Percentiles rank a stretch among this genome's conserved stretches.
These are phyloP conservation scores for Aphanomyces stellatus DNA, from an alignment of 352 stramenopile genomes.

Conservation along the genomic window DNA sequence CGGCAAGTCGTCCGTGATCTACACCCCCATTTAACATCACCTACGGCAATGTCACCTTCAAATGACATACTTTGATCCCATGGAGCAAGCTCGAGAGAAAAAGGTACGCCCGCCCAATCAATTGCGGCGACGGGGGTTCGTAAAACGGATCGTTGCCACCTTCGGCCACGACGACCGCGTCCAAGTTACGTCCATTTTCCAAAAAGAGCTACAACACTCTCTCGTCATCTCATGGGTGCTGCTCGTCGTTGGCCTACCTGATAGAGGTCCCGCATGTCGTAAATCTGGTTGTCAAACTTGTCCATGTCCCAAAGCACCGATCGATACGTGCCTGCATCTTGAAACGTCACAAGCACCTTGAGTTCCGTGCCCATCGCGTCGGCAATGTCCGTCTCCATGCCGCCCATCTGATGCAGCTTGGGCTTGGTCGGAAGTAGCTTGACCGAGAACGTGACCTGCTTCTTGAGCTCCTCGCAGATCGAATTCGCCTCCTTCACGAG, in stretches of 20 bases:
- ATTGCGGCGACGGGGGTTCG: constrained; percentile 47
- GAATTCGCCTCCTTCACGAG: constrained; percentile 82
- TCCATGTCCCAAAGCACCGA: constrained; percentile 74
- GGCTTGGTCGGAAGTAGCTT: constrained; percentile 45
- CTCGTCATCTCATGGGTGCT: too few relatives aligned
- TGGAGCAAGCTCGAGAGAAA: constrained; percentile 53
- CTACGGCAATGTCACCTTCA: too few relatives aligned
- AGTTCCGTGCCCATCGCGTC: constrained; percentile 50
- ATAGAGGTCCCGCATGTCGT: constrained; percentile 84
- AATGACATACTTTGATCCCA: constrained; percentile 42
- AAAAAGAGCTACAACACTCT: constrained; percentile 12
- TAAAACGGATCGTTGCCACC: constrained; percentile 67
- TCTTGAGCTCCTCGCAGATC: constrained; percentile 72
- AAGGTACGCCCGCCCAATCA: constrained; percentile 68
- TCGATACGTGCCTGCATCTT: constrained; percentile 62
- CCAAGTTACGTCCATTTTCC: constrained; percentile 19
- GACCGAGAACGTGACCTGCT: constrained; percentile 53
- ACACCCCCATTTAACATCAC: too few relatives aligned
- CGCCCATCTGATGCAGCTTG: constrained; percentile 30
- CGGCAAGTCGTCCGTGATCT: constrained; percentile 36
- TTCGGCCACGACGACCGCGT: constrained; percentile 26
- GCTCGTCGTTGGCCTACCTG: too few relatives aligned
- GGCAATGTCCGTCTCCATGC: constrained; percentile 44
- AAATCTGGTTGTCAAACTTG: constrained; percentile 67
- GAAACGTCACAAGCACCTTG: constrained; percentile 70